Evolutionary conservation across 176 grass and related monocot genomes (phyloP).

Genomic region (Cenchrus americanus): DNA sequence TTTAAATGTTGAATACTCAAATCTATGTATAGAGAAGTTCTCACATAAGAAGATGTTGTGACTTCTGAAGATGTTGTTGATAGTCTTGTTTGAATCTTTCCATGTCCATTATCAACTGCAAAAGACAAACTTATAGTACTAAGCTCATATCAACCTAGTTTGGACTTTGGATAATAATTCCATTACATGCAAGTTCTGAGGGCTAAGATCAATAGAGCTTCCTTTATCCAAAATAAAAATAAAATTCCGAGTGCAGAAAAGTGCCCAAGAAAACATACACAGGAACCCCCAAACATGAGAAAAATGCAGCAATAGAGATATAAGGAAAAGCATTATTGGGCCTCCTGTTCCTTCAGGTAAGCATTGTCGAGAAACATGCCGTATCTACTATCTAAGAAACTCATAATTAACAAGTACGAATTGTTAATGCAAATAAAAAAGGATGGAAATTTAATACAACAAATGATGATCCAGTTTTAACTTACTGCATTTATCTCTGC

Average conservation of each 20-base stretch:
- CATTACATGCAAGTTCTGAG: background rate
- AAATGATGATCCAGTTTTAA: slow-evolving; percentile 15
- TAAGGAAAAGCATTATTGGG: background rate
- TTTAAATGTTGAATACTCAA: slow-evolving; percentile 11
- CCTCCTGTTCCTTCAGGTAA: slow-evolving; percentile 17
- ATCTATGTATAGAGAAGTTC: slow-evolving; percentile 40
- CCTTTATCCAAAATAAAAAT: too few relatives aligned
- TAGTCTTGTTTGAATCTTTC: slow-evolving; percentile 76
- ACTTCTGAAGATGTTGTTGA: slow-evolving; percentile 60
- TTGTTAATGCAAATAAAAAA: slow-evolving; percentile 12
- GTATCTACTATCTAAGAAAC: background rate
- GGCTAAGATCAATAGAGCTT: too few relatives aligned
- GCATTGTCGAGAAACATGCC: background rate
- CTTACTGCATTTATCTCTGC: slow-evolving; percentile 74
- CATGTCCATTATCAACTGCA: slow-evolving; percentile 86
- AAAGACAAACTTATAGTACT: slow-evolving; percentile 28
- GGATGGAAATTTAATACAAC: background rate
- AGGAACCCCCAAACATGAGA: background rate
- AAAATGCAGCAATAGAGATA: slow-evolving; percentile 3
- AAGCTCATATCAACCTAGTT: background rate
- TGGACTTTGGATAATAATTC: slow-evolving; percentile 16
- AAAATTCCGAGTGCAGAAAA: background rate
- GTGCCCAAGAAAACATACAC: slow-evolving; percentile 4
- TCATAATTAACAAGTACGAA: background rate
- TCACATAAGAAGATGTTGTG: slow-evolving; percentile 66